Evolutionary conservation across 805 yeast genomes (phyloP).

Genomic region (Peterozyma xylosa): DNA sequence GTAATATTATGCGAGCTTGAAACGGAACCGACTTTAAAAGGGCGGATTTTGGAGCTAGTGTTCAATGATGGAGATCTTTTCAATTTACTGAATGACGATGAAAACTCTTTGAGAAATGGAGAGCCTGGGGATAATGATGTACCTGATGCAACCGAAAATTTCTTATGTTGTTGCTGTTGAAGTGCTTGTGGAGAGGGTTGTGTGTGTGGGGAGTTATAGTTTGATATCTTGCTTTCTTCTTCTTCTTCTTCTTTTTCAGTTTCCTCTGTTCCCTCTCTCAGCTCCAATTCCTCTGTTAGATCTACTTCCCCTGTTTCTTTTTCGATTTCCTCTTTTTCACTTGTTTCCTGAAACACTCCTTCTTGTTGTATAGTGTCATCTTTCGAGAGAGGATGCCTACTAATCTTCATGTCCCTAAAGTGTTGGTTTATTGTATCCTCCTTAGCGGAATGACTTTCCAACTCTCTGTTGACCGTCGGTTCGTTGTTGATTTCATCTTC

Average conservation of each 20-base stretch:
- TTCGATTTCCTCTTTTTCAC: no score
- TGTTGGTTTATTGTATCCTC: background rate
- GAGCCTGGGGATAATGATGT: conserved; percentile 11
- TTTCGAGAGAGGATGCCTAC: background rate
- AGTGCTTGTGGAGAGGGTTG: conserved; percentile 7
- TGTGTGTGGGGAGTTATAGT: background rate
- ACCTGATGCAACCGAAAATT: conserved; percentile 10
- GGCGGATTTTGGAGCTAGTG: conserved; percentile 38
- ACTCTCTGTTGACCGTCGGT: background rate
- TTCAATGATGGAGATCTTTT: conserved; percentile 12
- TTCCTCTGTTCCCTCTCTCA: background rate
- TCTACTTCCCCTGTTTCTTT: background rate
- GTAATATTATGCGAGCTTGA: conserved; percentile 25
- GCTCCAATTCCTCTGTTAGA: background rate
- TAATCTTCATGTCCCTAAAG: background rate
- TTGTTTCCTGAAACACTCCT: background rate
- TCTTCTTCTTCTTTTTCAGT: background rate
- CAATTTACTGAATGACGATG: conserved; percentile 6
- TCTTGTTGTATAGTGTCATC: background rate
- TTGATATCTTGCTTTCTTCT: background rate
- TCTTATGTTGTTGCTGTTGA: conserved; percentile 9
- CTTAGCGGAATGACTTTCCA: background rate
- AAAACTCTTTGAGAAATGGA: conserved; percentile 12
- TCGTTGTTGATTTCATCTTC: background rate
- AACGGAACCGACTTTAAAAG: conserved; percentile 59